Percentiles rank a stretch among this genome's conserved stretches.
phyloP scores from a whole-genome alignment of 2,329 filamentous ascomycete species.

The Neocatenulostroma microsporum region DNA sequence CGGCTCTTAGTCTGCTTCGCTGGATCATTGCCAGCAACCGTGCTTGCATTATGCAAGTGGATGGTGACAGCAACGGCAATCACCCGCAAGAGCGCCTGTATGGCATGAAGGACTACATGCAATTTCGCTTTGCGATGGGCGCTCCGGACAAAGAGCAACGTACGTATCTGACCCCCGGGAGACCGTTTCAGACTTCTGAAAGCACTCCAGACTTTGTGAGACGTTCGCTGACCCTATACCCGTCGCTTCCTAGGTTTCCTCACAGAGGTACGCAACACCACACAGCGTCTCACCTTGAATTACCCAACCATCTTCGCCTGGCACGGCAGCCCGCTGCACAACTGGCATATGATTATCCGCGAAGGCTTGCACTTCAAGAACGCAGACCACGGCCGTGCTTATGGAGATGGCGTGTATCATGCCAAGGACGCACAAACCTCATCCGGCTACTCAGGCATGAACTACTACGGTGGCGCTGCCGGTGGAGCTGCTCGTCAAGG shows the following conservation, averaged over 20 bases:
- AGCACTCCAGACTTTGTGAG: too few species aligned
- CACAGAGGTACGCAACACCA: slow-evolving; percentile 48
- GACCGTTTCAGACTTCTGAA: too few species aligned
- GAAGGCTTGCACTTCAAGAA: slow-evolving; percentile 68
- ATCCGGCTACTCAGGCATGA: slow-evolving; percentile 38
- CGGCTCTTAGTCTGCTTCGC: slow-evolving; percentile 60
- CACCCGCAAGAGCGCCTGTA: slow-evolving; percentile 42
- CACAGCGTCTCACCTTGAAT: slow-evolving; percentile 32
- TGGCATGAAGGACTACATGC: slow-evolving; percentile 61
- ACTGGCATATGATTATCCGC: slow-evolving; percentile 88
- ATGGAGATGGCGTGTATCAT: slow-evolving; percentile 76
- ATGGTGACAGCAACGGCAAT: slow-evolving; percentile 28
- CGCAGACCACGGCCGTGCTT: slow-evolving; percentile 58
- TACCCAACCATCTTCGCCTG: slow-evolving; percentile 74
- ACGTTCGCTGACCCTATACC: too few species aligned
- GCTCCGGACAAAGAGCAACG: slow-evolving; percentile 76
- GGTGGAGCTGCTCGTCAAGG: neutral
- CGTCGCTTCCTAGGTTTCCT: too few species aligned
- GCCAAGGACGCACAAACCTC: slow-evolving; percentile 54
- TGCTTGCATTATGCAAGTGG: slow-evolving; percentile 75
- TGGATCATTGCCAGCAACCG: slow-evolving; percentile 90
- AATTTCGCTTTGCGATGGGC: slow-evolving; percentile 83
- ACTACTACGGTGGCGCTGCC: slow-evolving; percentile 2
- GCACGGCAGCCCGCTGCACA: slow-evolving; percentile 68
- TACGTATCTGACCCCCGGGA: too few species aligned